Conservation (phyloP, 805 yeast genomes). For the Wickerhamomyces alni region DNA sequence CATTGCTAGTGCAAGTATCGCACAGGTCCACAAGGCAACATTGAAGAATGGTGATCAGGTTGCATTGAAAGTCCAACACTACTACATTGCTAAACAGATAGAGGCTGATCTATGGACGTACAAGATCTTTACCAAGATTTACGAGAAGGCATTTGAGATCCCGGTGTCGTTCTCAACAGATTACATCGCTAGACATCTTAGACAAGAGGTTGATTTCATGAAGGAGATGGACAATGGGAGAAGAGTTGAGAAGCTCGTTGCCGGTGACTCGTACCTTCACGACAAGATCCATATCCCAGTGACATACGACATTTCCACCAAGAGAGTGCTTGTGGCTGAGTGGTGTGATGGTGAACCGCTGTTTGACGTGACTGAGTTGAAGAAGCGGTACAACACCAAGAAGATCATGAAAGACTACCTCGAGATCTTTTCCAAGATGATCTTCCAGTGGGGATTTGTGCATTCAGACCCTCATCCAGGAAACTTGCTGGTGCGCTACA, state of each 20-base stretch:
- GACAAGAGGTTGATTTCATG: constrained; percentile 55
- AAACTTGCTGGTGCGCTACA: constrained; percentile 50
- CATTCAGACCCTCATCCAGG: constrained; percentile 82
- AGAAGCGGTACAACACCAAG: constrained; percentile 31
- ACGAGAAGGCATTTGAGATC: constrained; percentile 54
- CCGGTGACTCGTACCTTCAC: constrained; percentile 34
- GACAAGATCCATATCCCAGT: constrained; percentile 50
- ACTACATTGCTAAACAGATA: constrained; percentile 54
- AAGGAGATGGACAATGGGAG: constrained; percentile 51
- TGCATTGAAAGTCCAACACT: constrained; percentile 64
- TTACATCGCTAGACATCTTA: constrained; percentile 52
- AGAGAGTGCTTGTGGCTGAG: constrained; percentile 55
- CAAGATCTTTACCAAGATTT: constrained; percentile 42
- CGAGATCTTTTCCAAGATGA: constrained; percentile 46
- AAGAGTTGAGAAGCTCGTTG: constrained; percentile 31
- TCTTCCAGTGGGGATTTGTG: constrained; percentile 57
- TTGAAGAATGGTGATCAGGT: constrained; percentile 44
- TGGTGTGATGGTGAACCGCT: constrained; percentile 73
- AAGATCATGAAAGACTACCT: constrained; percentile 42
- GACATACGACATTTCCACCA: constrained; percentile 40
- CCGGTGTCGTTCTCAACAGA: constrained; percentile 53
- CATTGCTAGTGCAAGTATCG: constrained; percentile 70
- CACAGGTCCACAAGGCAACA: constrained; percentile 58
- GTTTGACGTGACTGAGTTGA: constrained; percentile 37
- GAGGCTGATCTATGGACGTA: constrained; percentile 57